A percentile compares a stretch with the other conserved stretches of the same genome.
Evolutionary conservation across 1,284 basidiomycete species (phyloP).

Genomic region (Boletus mariae): DNA sequence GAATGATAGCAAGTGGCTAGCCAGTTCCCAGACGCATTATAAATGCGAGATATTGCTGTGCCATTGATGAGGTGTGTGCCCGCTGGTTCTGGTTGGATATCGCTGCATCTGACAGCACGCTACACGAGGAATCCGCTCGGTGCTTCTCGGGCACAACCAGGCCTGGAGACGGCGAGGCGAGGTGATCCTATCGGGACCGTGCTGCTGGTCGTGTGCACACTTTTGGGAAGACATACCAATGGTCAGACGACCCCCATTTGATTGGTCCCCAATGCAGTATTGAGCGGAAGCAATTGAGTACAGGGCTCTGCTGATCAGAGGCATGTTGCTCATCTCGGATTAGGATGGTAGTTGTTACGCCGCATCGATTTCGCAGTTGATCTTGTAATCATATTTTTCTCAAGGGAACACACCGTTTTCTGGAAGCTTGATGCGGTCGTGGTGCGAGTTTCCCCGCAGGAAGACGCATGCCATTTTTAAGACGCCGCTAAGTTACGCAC

Average conservation of each 20-base stretch:
- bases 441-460: constrained; percentile 10
- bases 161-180: constrained; percentile 19
- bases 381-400: constrained; percentile 23
- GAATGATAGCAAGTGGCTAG: constrained; percentile 7
- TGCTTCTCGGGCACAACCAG: constrained; percentile 29
- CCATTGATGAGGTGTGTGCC: constrained; percentile 26
- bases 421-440: constrained; percentile 2
- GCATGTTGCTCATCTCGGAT: constrained; percentile 2
- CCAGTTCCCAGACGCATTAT: constrained; percentile 19
- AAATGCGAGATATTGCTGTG: constrained; percentile 24
- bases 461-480: constrained; percentile 19
- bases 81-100: constrained; percentile 20
- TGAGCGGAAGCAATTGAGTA: constrained; percentile 13
- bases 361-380: constrained; percentile 22
- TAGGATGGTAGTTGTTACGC: constrained; percentile 1
- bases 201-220: constrained; percentile 10
- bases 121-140: constrained; percentile 29
- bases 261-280: constrained; percentile 1
- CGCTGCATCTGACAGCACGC: constrained; percentile 22
- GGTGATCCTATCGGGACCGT: constrained; percentile 14
- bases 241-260: constrained; percentile 1
- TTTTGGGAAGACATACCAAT: constrained; percentile 23
- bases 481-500: constrained; percentile 1
- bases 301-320: too few species aligned
- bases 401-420: constrained; percentile 3